These are phyloP conservation scores for Fusarium veterinarium DNA, from an alignment of 2,329 filamentous ascomycete genomes.

Conservation along the genomic window DNA sequence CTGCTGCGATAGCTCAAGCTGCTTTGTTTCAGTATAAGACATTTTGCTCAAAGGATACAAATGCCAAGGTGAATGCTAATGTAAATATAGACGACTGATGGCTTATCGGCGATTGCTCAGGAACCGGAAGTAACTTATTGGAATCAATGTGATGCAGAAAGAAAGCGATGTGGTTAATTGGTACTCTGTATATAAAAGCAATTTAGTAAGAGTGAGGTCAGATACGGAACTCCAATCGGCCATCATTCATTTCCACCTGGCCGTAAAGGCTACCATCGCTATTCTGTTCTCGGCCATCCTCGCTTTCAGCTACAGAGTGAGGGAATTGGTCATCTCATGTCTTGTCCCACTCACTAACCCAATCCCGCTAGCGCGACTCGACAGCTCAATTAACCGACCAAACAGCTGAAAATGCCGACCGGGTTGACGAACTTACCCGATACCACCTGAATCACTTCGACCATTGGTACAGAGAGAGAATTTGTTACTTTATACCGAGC, in stretches of 20 bases:
- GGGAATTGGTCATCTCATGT: background rate
- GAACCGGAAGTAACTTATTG: fast-evolving
- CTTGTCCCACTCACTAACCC: background rate
- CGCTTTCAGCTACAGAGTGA: background rate
- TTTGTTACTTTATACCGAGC: fast-evolving
- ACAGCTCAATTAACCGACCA: background rate
- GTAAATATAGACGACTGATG: background rate
- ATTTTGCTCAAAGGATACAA: fast-evolving
- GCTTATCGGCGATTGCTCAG: background rate
- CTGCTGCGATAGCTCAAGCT: background rate
- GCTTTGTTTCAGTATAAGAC: background rate
- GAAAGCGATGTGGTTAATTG: background rate
- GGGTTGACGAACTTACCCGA: background rate
- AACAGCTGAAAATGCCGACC: background rate
- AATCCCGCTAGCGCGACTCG: fast-evolving
- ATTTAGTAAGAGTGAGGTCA: fast-evolving
- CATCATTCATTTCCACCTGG: fast-evolving
- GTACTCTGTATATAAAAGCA: background rate
- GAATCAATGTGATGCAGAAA: background rate
- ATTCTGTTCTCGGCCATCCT: background rate
- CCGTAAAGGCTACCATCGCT: fast-evolving
- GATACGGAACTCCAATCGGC: fast-evolving
- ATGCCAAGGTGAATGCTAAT: background rate
- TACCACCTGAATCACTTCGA: fast-evolving
- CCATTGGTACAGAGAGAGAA: background rate